Evolutionary conservation across 2,329 filamentous ascomycete genomes (phyloP), one percentile per base, ranked within the genome.

Genomic region (Fusarium chaquense): DNA sequence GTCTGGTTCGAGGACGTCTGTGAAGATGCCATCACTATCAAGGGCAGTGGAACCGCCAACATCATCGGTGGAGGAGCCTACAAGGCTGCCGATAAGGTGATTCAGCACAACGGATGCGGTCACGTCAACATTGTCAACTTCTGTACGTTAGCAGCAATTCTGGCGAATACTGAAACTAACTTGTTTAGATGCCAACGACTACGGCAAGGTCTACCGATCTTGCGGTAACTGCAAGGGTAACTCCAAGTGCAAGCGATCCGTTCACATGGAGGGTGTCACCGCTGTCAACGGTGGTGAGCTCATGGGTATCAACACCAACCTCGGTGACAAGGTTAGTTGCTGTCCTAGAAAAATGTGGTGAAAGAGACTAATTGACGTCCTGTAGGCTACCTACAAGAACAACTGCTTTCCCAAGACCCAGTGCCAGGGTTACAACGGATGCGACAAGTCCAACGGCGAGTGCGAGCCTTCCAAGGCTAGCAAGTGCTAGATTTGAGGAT

Each of bases 1-100:
- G 83, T 84, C 62, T 85, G 83, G 83, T 86, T 83, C 71, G 79
- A 81, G 65, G 79, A 83, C 38, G 82, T 83, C 51, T 84, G 82
- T 63, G 82, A 83, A 65, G 72, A 74, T 38, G 64, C 64, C 20
- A 67, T 67, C 41, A 32, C 62, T 15, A 36, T 67, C 24, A 59
- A 61, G 41, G 64, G 64, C 20, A 77, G 78, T 45, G 76, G 77
- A 11, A 64, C 62, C 9, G 75, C 81, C 45, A 79, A 77, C 73
- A 81, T 83, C 57, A 79, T 78, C 33, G 81, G 81, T 22, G 83
- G 83, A 16, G 83, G 83, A 56, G 83, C 83, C 2, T 81, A 79
- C 50, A 76, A 81, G 40, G 83, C 82, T n/a, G 55, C 70, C 1
- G 83, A 84, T 70, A 84, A 84, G 77, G 73, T 84, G 9, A 75